phyloP scores from a whole-genome alignment of 2,329 filamentous ascomycete species.

The Tolypocladium amazonense region DNA sequence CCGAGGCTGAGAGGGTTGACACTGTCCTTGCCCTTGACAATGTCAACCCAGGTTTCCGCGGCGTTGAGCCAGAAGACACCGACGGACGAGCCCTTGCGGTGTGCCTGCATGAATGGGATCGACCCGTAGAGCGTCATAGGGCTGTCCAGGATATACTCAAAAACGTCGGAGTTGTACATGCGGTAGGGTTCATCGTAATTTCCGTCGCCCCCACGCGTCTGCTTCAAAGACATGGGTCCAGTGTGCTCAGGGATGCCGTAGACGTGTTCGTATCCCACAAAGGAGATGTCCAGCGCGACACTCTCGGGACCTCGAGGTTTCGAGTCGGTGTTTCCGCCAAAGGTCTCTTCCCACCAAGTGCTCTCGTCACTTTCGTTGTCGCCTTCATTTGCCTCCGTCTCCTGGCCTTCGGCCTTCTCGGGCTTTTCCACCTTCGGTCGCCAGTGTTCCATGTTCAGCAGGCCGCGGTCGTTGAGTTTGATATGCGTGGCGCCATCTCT shows the following conservation, averaged over 20 bases:
- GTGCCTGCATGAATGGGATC: slow-evolving; percentile 96
- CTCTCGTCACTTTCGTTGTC: slow-evolving; percentile 59
- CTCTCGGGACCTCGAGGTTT: slow-evolving; percentile 95
- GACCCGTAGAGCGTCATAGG: slow-evolving; percentile 98
- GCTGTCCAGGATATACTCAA: slow-evolving; percentile 94
- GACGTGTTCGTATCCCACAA: slow-evolving; percentile 84
- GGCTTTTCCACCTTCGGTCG: slow-evolving; percentile 65
- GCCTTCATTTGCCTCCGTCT: slow-evolving; percentile 31
- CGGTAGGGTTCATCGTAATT: slow-evolving; percentile 86
- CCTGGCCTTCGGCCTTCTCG: slow-evolving; percentile 42
- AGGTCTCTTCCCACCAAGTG: slow-evolving; percentile 97
- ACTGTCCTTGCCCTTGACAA: slow-evolving; percentile 66
- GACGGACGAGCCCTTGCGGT: slow-evolving; percentile 85
- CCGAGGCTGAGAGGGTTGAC: slow-evolving; percentile 72
- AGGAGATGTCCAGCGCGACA: slow-evolving; percentile 81
- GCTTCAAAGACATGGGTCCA: slow-evolving; percentile 75
- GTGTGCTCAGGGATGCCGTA: slow-evolving; percentile 93
- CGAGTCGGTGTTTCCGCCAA: slow-evolving; percentile 88
- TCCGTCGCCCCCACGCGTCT: slow-evolving; percentile 80
- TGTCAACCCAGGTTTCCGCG: slow-evolving; percentile 95
- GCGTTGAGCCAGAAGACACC: slow-evolving; percentile 97
- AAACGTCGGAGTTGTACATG: slow-evolving; percentile 93
- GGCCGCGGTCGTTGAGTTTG: slow-evolving; percentile 79
- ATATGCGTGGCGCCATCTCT: slow-evolving; percentile 73
- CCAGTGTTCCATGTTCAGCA: slow-evolving; percentile 95